Conservation (phyloP, 352 stramenopile genomes). For the Phytophthora constricta region DNA sequence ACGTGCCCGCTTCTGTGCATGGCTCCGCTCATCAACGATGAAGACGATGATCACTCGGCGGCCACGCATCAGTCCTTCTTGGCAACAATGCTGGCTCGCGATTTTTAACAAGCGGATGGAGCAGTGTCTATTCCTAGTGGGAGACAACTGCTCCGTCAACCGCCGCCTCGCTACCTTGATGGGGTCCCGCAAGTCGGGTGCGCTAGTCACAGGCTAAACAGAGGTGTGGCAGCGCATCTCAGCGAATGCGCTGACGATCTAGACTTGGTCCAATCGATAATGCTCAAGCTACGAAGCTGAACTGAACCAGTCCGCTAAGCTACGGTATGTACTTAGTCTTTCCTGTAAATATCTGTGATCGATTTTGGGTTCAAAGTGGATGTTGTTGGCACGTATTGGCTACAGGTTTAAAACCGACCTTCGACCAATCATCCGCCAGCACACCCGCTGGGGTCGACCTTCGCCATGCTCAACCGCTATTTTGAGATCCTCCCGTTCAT, state of each 20-base stretch:
- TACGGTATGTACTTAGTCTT: too few relatives aligned
- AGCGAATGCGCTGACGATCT: background rate
- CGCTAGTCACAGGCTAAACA: constrained; percentile 25
- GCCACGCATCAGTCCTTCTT: constrained; percentile 17
- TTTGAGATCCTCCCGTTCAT: too few relatives aligned
- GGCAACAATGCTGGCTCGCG: constrained; percentile 1
- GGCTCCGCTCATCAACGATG: background rate
- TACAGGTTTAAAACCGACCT: too few relatives aligned
- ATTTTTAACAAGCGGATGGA: constrained; percentile 2
- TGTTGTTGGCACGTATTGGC: too few relatives aligned
- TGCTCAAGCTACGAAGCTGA: constrained; percentile 18
- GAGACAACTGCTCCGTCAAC: constrained; percentile 26
- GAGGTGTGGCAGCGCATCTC: constrained; percentile 5
- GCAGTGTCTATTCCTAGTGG: constrained; percentile 17
- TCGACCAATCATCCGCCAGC: too few relatives aligned
- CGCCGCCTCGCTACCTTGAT: background rate
- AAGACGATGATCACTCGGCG: constrained; percentile 8
- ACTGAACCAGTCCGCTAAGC: constrained; percentile 5
- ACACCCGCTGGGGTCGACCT: too few relatives aligned
- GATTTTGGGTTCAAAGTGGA: too few relatives aligned
- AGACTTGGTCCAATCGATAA: constrained; percentile 4
- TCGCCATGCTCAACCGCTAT: too few relatives aligned
- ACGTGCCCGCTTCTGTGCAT: constrained; percentile 1
- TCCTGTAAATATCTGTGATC: too few relatives aligned
- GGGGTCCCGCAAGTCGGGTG: constrained; percentile 18